These are phyloP conservation scores for Diutina neorugosa DNA, from an alignment of 1,139 yeast species.

Conservation along the genomic window DNA sequence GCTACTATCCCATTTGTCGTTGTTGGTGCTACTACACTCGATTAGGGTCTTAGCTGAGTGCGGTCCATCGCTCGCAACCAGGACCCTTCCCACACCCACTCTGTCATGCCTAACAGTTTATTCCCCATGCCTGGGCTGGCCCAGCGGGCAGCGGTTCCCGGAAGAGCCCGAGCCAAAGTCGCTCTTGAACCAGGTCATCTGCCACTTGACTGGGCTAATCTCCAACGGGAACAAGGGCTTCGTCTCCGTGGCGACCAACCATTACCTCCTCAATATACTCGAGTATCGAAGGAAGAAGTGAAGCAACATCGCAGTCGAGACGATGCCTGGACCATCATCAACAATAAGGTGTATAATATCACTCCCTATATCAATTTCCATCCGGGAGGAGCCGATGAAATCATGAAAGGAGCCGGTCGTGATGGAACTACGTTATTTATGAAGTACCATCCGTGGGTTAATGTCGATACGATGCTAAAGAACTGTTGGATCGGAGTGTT, in stretches of 20 bases:
- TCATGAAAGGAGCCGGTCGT: slow-evolving; percentile 70
- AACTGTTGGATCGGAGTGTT: slow-evolving; percentile 65
- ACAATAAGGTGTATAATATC: slow-evolving; percentile 74
- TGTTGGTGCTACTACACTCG: too few relatives aligned
- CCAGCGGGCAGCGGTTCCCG: slow-evolving; percentile 7
- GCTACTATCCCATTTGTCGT: too few relatives aligned
- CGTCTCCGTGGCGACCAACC: slow-evolving; percentile 28
- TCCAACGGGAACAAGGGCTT: slow-evolving; percentile 26
- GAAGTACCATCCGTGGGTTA: slow-evolving; percentile 83
- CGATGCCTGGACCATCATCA: slow-evolving; percentile 82
- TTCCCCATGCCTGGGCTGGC: slow-evolving; percentile 9
- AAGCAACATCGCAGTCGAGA: slow-evolving; percentile 40
- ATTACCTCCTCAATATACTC: slow-evolving; percentile 30
- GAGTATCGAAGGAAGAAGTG: slow-evolving; percentile 50
- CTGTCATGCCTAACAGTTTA: slow-evolving; percentile 5
- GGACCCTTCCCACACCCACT: too few relatives aligned
- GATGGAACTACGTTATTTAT: slow-evolving; percentile 78
- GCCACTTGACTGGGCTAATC: slow-evolving; percentile 75
- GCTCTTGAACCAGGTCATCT: slow-evolving; percentile 69
- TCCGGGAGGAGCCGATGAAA: slow-evolving; percentile 82
- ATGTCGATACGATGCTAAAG: slow-evolving; percentile 69
- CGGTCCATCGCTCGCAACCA: too few relatives aligned
- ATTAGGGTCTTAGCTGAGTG: too few relatives aligned
- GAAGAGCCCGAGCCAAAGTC: slow-evolving; percentile 30
- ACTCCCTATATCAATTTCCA: slow-evolving; percentile 77